A percentile compares a stretch with the other conserved stretches of the same genome.
phyloP scores from a whole-genome alignment of 1,139 yeast genomes.

The Candida dubliniensis region DNA sequence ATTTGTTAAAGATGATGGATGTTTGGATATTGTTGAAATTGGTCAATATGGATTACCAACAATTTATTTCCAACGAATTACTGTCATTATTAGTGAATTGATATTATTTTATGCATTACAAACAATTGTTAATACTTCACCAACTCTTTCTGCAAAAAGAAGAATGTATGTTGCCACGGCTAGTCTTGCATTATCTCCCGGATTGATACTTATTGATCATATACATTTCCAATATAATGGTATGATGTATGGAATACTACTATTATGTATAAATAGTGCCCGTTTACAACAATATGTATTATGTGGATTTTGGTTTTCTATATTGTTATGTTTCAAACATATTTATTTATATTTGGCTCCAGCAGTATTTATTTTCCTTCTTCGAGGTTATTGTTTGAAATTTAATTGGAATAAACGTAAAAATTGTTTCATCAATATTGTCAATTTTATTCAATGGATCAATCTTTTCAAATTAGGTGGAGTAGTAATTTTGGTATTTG shows the following conservation, averaged over 20 bases:
- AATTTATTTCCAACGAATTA: conserved; percentile 71
- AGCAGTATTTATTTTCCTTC: conserved; percentile 78
- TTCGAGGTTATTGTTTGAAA: conserved; percentile 68
- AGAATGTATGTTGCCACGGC: conserved; percentile 77
- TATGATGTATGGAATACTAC: conserved; percentile 80
- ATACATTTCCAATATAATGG: conserved; percentile 96
- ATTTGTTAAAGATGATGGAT: conserved; percentile 68
- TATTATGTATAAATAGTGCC: conserved; percentile 73
- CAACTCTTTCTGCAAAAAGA: conserved; percentile 26
- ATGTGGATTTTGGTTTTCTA: conserved; percentile 75
- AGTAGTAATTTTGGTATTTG: conserved; percentile 64
- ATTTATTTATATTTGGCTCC: conserved; percentile 93
- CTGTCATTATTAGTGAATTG: conserved; percentile 78
- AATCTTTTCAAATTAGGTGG: conserved; percentile 61
- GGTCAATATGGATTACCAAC: conserved; percentile 80
- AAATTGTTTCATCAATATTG: conserved; percentile 22
- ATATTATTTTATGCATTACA: conserved; percentile 70
- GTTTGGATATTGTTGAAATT: conserved; percentile 63
- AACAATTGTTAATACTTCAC: conserved; percentile 61
- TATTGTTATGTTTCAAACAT: conserved; percentile 87
- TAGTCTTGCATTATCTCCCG: conserved; percentile 85
- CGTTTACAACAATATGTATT: conserved; percentile 54
- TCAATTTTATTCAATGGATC: conserved; percentile 54
- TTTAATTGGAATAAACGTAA: conserved; percentile 33
- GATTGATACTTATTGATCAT: conserved; percentile 82